Evolutionary conservation across 768 basidiomycete genomes (phyloP), one percentile per base, ranked within the genome.

Genomic region (Vishniacozyma victoriae): DNA sequence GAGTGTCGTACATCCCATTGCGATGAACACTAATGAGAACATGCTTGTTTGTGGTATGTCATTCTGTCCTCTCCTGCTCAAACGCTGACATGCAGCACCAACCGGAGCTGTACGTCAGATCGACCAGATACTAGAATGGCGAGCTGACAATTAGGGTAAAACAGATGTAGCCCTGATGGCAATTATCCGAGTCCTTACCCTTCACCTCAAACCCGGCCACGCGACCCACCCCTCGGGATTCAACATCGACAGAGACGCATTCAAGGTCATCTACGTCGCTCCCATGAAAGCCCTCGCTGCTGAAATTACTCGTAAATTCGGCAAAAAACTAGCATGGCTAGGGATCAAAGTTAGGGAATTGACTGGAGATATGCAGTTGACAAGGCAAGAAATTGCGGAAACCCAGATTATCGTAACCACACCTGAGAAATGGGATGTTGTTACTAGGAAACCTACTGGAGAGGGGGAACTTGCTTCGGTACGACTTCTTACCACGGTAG

Each of bases 391-490:
- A 73, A 91, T 99, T 51, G 85, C 86, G 1, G 82, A 86, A 71
- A 97, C 95, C 9, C 93, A 96, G 66, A 84, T 99, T 37, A 97
- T 99, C 50, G 91, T 99, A 5, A 99, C 95, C 2, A 99, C 95
- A 1, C 95, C 95, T 0, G 95, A 99, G 70, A 99, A 99, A 71
- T 99, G 95, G 95, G 95, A 97, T 59, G 95, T 99, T 0, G 95
- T 99, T 2, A 99, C 95, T 7, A 77, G 95, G 53, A 97, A 95
- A 69, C 90, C 93, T 1, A 90, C 86, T 1, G 91, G 92, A 6
- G 95, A 97, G 74, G 93, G 91, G 12, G 92, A 97, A 68, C 76
- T 97, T n/a, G 87, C 87, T 26, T 85, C 88, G 42, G 92, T 92
- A 54, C 47, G 84, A n/a, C n/a, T n/a, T n/a, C n/a, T n/a, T n/a